phyloP scores from a whole-genome alignment of 768 basidiomycete species.

The Infundibulicybe gibba region DNA sequence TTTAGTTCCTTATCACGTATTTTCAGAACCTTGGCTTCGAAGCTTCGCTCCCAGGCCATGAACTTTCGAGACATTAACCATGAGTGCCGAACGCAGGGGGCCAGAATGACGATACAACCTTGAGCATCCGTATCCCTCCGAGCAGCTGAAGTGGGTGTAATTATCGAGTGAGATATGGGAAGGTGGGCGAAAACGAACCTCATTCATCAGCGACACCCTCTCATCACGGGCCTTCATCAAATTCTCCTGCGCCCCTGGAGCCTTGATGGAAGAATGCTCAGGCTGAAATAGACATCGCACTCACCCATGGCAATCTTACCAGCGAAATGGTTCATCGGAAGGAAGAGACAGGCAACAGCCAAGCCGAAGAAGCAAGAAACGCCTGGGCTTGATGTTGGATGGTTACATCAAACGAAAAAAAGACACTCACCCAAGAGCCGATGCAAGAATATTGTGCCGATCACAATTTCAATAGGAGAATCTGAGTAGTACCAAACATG shows the following conservation, averaged over 20 bases:
- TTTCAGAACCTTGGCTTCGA: constrained; percentile 69
- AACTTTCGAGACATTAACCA: constrained; percentile 52
- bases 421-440: constrained; percentile 57
- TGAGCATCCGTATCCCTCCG: constrained; percentile 89
- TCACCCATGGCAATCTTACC: constrained; percentile 67
- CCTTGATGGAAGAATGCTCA: not conserved
- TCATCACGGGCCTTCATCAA: constrained; percentile 92
- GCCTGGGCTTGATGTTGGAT: constrained; percentile 23
- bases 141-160: constrained; percentile 49
- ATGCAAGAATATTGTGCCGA: constrained; percentile 77
- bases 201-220: constrained; percentile 89
- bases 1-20: constrained; percentile 80
- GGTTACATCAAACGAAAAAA: not conserved
- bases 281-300: not conserved
- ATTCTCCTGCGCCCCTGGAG: constrained; percentile 64
- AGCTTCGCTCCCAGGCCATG: constrained; percentile 93
- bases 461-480: constrained; percentile 72
- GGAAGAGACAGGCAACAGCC: constrained; percentile 65
- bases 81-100: not conserved
- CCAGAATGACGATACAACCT: constrained; percentile 29
- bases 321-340: constrained; percentile 81
- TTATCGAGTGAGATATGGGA: not conserved
- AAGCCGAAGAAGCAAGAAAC: constrained; percentile 78
- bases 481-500: constrained; percentile 32
- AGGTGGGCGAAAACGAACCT: constrained; percentile 23